phyloP scores from a whole-genome alignment of 2,329 filamentous ascomycete genomes.

The Phialophora macrospora region DNA sequence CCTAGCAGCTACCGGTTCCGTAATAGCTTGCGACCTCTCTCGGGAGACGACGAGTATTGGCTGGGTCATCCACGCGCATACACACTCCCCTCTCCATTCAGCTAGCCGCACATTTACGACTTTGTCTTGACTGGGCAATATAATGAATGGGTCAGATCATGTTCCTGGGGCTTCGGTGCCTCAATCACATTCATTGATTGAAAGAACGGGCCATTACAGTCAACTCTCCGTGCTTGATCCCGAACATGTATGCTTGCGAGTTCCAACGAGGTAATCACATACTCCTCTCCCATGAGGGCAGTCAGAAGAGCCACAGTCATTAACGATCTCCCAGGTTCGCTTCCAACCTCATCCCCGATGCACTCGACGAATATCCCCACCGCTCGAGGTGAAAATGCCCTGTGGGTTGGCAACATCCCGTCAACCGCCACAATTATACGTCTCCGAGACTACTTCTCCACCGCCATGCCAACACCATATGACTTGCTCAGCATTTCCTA shows the following conservation, averaged over 20 bases:
- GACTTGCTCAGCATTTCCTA: slow-evolving; percentile 32
- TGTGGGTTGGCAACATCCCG: slow-evolving; percentile 36
- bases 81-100: background rate
- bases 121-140: background rate
- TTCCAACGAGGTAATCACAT: background rate
- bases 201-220: background rate
- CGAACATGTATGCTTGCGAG: background rate
- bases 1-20: background rate
- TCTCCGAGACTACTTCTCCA: slow-evolving; percentile 31
- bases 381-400: slow-evolving; percentile 24
- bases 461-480: slow-evolving; percentile 1
- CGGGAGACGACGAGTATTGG: background rate
- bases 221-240: background rate
- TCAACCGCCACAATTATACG: slow-evolving; percentile 26
- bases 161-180: background rate
- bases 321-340: background rate
- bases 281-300: too few relatives aligned
- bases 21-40: background rate
- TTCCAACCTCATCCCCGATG: background rate
- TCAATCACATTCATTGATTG: background rate
- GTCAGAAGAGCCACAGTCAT: background rate
- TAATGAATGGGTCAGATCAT: background rate
- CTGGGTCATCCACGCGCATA: slow-evolving; percentile 5
- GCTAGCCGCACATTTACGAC: background rate
- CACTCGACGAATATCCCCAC: slow-evolving; percentile 5